Conservation (phyloP, 208 protist species). For the Acanthamoeba sp. region DNA sequence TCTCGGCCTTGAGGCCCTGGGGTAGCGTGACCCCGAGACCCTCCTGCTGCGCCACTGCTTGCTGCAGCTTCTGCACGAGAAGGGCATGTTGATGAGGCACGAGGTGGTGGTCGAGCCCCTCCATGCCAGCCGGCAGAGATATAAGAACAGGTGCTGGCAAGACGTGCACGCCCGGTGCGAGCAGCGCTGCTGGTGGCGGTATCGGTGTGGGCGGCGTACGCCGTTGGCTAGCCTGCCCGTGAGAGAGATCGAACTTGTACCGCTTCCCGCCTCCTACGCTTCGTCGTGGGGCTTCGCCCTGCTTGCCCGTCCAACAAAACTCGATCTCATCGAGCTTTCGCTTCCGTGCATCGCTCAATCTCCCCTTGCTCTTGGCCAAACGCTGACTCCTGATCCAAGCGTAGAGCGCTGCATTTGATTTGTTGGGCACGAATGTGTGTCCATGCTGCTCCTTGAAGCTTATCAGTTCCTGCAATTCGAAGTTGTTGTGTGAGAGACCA, state of each 20-base stretch:
- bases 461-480: background rate
- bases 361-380: background rate
- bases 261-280: background rate
- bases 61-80: too few relatives aligned
- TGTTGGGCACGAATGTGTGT: background rate
- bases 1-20: too few relatives aligned
- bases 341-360: background rate
- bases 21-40: too few relatives aligned
- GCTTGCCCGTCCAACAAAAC: background rate
- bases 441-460: background rate
- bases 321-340: background rate
- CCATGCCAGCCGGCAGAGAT: too few relatives aligned
- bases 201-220: too few relatives aligned
- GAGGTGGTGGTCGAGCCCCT: too few relatives aligned
- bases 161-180: too few relatives aligned
- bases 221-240: background rate
- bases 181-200: too few relatives aligned
- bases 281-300: background rate
- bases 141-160: too few relatives aligned
- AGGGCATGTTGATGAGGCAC: too few relatives aligned
- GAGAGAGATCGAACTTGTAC: background rate
- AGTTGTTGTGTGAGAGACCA: too few relatives aligned
- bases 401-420: background rate
- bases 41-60: too few relatives aligned
- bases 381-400: background rate